A percentile compares a stretch with the other conserved stretches of the same genome.
Conservation (phyloP, 169 alveolate genomes). For the Cryptosporidium ubiquitum region DNA sequence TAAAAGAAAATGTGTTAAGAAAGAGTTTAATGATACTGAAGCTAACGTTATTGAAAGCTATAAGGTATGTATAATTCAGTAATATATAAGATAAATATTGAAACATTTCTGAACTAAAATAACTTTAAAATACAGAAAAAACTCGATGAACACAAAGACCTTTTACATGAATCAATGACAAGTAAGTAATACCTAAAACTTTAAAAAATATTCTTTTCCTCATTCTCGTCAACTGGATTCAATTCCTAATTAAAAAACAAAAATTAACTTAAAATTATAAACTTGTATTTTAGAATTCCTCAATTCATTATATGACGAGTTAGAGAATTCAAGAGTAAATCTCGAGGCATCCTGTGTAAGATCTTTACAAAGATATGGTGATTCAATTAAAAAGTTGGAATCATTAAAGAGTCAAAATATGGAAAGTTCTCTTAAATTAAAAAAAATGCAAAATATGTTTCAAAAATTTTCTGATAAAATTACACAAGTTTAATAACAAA, state of each 20-base stretch:
- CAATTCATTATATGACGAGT: constrained; percentile 57
- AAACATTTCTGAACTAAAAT: neutral
- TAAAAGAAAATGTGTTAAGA: constrained; percentile 40
- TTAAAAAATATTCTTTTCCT: neutral
- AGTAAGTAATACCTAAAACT: constrained; percentile 38
- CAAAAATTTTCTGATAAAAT: constrained; percentile 51
- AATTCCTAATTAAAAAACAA: neutral
- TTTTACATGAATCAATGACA: constrained; percentile 64
- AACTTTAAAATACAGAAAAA: neutral
- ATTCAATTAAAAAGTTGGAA: constrained; percentile 37
- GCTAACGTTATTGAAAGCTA: neutral
- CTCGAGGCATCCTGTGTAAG: constrained; percentile 54
- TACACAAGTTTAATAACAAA: constrained; percentile 17
- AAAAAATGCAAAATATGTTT: constrained; percentile 56
- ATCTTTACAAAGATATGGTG: constrained; percentile 49
- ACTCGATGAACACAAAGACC: constrained; percentile 35
- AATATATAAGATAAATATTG: neutral
- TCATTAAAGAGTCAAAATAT: constrained; percentile 37
- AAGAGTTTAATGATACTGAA: constrained; percentile 28
- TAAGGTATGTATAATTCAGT: constrained; percentile 28
- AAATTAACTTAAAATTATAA: neutral
- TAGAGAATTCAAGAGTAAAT: constrained; percentile 63
- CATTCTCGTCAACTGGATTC: neutral
- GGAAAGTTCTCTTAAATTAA: constrained; percentile 29
- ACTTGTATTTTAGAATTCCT: constrained; percentile 7